Base-by-base conservation (phyloP, 768 basidiomycete genomes). In the Myochromella boudieri region DNA sequence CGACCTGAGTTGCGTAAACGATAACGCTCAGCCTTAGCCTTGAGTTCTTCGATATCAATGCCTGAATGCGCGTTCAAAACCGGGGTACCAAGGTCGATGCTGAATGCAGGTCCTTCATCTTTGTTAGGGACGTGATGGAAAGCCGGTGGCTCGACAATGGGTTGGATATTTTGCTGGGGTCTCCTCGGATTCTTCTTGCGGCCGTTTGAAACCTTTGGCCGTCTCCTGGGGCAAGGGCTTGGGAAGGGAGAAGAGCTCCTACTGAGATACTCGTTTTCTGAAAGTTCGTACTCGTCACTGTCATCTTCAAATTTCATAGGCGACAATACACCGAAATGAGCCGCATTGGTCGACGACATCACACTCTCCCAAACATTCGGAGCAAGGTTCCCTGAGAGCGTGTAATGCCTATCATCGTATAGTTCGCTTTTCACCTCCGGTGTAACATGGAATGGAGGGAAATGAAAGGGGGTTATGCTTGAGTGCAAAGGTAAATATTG, bases 51-150 rank as follows among this genome's bases (percentile, higher is more conserved):
- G 22, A 85, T 64, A 12, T 68, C 63, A 31, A 87, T 70, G 22
- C 86, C 86, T 32, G 71, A 66, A 55, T 87, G 83, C 5, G 86
- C 82, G 50, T 86, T 77, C 42, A 82, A 67, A 20, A 86, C 68
- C 12, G 84, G 83, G 2, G 81, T 76, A 14, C 72, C 74, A 48
- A 72, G 59, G 42, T 69, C 55, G 33, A 72, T 55, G 14, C 40
- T 45, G 3, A 40, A 26, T 6, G 21, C 10, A 11, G 33, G 26
- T 27, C 51, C 47, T 34, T 54, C 46, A 24, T 3, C 15, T 36
- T 37, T 33, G 20, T 36, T 29, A 22, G 48, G 22, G 15, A 34
- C 20, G 11, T 39, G n/a, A 5, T 42, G 38, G 29, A 21, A 26
- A 12, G 29, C 36, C 4, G 37, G 6, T 9, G 34, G 31, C 7